Base-by-base conservation (phyloP, 2,329 filamentous ascomycete genomes). In the Botrytis aclada region DNA sequence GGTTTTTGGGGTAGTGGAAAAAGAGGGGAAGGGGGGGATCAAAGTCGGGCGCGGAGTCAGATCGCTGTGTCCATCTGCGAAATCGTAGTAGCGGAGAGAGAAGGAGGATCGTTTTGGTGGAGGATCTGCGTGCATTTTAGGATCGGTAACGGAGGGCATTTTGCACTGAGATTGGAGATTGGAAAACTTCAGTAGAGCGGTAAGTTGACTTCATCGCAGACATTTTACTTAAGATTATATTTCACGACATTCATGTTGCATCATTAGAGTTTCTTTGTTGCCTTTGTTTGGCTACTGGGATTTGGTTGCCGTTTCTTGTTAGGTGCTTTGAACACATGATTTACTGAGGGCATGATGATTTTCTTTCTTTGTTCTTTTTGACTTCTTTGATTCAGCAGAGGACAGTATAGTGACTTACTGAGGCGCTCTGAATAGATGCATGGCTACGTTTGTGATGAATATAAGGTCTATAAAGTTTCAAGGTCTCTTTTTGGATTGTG, bases 181-280 rank as follows among this genome's bases (percentile, higher is more conserved):
- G 6, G 3, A 4, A 22, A n/a, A 6, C 9, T 61, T 61, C 3
- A 9, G 12, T 7, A 8, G 25, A 39, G 22, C 39, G 12, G 22
- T 61, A 8, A 14, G 14, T n/a, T 39, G 6, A 25, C 8, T 8
- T n/a, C 6, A 0, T 2, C 22, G 7, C 1, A 9, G 22, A 3
- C 16, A 18, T n/a, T 0, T 39, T n/a, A 2, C 5, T 39, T 39
- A 12, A 37, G 34, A 61, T 16, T 9, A 22, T 54, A 3, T 18
- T n/a, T 18, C 0, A 2, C 25, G 7, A 3, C 14, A 18, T 16
- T 20, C 4, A 22, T 12, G 2, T 34, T 60, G 12, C 3, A 6
- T 14, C 3, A 4, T 8, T 9, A 3, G 6, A 12, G 9, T 18
- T 37, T 18, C 29, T n/a, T 61, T 61, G 22, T 61, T 22, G 0